phyloP scores from a whole-genome alignment of 768 basidiomycete genomes.

The Boletus fagicola region DNA sequence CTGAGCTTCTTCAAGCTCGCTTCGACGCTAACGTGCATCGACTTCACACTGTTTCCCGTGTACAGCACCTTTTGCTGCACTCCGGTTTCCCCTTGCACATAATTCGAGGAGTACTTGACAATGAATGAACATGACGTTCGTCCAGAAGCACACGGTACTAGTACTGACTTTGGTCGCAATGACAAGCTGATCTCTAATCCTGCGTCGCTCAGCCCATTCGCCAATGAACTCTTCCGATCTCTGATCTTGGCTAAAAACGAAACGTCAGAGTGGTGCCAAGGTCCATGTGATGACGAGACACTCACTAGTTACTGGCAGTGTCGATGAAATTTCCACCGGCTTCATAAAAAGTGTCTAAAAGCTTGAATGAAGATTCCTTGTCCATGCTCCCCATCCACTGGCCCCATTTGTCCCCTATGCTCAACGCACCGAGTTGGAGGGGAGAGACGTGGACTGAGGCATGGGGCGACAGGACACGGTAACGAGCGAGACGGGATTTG shows the following conservation, averaged over 20 bases:
- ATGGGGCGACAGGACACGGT: conserved; percentile 38
- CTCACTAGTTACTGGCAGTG: conserved; percentile 46
- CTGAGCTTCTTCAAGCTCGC: conserved; percentile 48
- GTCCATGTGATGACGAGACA: neutral
- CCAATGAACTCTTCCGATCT: conserved; percentile 51
- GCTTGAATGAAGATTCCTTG: conserved; percentile 43
- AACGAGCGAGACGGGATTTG: conserved; percentile 31
- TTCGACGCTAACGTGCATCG: conserved; percentile 33
- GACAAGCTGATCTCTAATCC: conserved; percentile 46
- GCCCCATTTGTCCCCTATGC: conserved; percentile 42
- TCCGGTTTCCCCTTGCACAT: conserved; percentile 9
- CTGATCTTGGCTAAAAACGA: conserved; percentile 45
- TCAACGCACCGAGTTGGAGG: conserved; percentile 46
- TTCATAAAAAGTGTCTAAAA: conserved; percentile 45
- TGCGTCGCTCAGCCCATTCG: conserved; percentile 48
- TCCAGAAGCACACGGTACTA: neutral
- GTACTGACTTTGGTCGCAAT: conserved; percentile 43
- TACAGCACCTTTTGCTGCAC: conserved; percentile 29
- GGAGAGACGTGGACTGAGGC: conserved; percentile 50
- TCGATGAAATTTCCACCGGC: conserved; percentile 52
- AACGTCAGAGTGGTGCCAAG: neutral
- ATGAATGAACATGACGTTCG: neutral
- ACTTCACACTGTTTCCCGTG: conserved; percentile 40
- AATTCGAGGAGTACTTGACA: conserved; percentile 24
- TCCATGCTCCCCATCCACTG: conserved; percentile 37